Percentiles rank a stretch among this genome's conserved stretches.
These are phyloP conservation scores for Phytophthora rubi DNA, from an alignment of 352 stramenopile species.

Conservation along the genomic window DNA sequence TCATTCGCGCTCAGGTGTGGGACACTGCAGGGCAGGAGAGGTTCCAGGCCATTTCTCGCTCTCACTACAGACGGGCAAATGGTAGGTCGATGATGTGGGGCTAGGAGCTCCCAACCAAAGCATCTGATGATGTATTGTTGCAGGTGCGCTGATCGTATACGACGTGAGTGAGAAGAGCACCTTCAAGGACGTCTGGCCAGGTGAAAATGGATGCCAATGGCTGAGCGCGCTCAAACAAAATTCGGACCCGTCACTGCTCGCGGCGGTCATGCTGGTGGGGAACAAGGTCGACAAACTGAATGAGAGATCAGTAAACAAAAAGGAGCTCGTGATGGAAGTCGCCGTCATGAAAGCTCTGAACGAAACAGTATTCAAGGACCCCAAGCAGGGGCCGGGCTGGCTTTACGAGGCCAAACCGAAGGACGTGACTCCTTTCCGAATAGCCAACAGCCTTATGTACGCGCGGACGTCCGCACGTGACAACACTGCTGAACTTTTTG, in stretches of 20 bases:
- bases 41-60: constrained; percentile 78
- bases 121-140: not conserved
- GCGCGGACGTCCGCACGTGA: constrained; percentile 62
- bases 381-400: constrained; percentile 52
- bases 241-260: constrained; percentile 56
- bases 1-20: constrained; percentile 73
- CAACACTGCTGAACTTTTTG: constrained; percentile 66
- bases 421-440: constrained; percentile 56
- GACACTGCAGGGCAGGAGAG: constrained; percentile 75
- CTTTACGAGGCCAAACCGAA: constrained; percentile 50
- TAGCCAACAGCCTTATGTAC: constrained; percentile 77
- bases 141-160: constrained; percentile 74
- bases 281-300: constrained; percentile 76
- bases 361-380: constrained; percentile 62
- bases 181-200: constrained; percentile 72
- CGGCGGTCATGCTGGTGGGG: constrained; percentile 71
- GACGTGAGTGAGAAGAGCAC: constrained; percentile 67
- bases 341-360: constrained; percentile 55
- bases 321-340: constrained; percentile 53
- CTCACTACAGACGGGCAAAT: constrained; percentile 70
- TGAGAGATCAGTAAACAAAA: constrained; percentile 39
- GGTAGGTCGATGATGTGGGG: constrained; percentile 25
- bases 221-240: constrained; percentile 71
- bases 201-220: constrained; percentile 61
- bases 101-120: not conserved